Base-by-base conservation (phyloP, 345 rosid genomes). In the Aquilaria sinensis region DNA sequence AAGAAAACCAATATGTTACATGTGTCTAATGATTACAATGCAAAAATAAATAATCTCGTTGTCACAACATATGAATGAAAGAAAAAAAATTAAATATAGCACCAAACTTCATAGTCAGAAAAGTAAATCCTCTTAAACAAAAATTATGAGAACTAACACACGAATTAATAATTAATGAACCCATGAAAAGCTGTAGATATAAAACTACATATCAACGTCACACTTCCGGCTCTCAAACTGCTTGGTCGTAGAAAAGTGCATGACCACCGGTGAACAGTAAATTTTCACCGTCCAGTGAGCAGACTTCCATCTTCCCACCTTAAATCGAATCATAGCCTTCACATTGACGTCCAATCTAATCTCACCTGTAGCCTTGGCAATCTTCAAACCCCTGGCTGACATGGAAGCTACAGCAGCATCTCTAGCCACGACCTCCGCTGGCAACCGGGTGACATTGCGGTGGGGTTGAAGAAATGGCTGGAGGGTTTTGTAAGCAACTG, bases 381-480 rank as follows among this genome's bases (percentile, higher is more conserved):
- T 30, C 69, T 60, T 77, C 54, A 93, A 56, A 45, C 82, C 87
- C 68, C 58, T 86, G 0, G 80, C 72, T 57, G 69, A 61, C 2
- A 67, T 61, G 4, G 60, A 58, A 7, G 74, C 53, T 71, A 93
- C 16, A 8, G 84, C 80, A 41, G 75, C 77, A 3, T 80, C 74
- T 11, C 72, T 66, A 6, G 96, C 78, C 62, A 63, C 79, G 23
- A 86, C 71, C 68, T 65, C 78, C 0, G 84, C 64, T 48, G 85
- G 74, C 2, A 94, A 61, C 45, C 70, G 75, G 0, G 89, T 86
- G 66, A 74, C 78, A 32, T 88, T 94, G 62, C 75, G 63, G 1
- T 74, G 87, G 14, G 79, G 78, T 54, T 85, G 99, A 13, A 73
- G 67, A 74, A 94, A 93, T 5, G 94, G 83, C n/a, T 66, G 58